phyloP scores from a whole-genome alignment of 2,329 filamentous ascomycete genomes.

The Neofusicoccum cordaticola region DNA sequence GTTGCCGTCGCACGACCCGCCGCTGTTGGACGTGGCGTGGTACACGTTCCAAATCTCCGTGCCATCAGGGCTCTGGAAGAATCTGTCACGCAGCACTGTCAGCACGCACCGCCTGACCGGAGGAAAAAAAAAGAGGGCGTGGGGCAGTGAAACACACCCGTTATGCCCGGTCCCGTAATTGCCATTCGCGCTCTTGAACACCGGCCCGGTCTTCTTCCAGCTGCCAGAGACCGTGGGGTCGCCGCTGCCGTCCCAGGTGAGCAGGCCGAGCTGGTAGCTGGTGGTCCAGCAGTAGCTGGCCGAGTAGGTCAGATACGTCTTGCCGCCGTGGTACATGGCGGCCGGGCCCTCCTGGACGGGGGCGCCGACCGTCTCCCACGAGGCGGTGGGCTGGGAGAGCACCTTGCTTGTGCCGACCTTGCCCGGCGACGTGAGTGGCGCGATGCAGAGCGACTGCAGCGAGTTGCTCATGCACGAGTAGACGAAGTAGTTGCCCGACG shows the following conservation, averaged over 20 bases:
- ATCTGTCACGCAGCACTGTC: slow-evolving; percentile 34
- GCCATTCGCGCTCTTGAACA: slow-evolving; percentile 54
- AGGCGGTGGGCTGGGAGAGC: slow-evolving; percentile 50
- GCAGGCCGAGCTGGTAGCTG: slow-evolving; percentile 53
- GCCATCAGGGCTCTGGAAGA: slow-evolving; percentile 57
- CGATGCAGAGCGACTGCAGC: slow-evolving; percentile 44
- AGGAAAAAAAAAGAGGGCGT: background rate
- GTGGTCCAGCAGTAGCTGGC: slow-evolving; percentile 58
- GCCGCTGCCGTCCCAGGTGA: slow-evolving; percentile 52
- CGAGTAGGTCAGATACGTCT: slow-evolving; percentile 54
- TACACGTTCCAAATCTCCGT: slow-evolving; percentile 56
- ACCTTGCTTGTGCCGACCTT: slow-evolving; percentile 47
- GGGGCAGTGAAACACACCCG: slow-evolving; percentile 25
- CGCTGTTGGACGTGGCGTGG: slow-evolving; percentile 51
- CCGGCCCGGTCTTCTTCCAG: slow-evolving; percentile 55
- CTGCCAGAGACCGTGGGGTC: slow-evolving; percentile 45
- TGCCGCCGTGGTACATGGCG: slow-evolving; percentile 53
- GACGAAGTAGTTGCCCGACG: slow-evolving; percentile 51
- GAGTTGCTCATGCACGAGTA: slow-evolving; percentile 52
- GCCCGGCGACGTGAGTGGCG: slow-evolving; percentile 40
- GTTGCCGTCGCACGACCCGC: slow-evolving; percentile 52
- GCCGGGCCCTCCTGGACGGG: slow-evolving; percentile 57
- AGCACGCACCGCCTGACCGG: background rate
- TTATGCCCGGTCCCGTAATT: slow-evolving; percentile 59
- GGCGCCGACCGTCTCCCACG: slow-evolving; percentile 50